Base-by-base conservation (phyloP, 2,329 filamentous ascomycete genomes). In the Botryotinia calthae region DNA sequence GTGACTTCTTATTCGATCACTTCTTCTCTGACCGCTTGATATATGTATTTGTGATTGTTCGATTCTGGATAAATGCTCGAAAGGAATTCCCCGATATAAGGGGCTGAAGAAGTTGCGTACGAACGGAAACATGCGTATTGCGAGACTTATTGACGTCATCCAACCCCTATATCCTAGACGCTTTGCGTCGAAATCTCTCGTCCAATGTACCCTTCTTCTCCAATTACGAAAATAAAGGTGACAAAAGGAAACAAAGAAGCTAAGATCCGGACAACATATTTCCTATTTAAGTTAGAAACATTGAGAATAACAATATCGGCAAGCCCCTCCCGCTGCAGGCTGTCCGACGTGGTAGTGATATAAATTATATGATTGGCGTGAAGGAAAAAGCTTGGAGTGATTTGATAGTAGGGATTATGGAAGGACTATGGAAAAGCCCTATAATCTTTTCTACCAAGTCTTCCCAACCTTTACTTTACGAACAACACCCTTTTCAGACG, bases 261-360 rank as follows among this genome's bases (percentile, higher is more conserved):
- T 14, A 40, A 56, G 14, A 28, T 56, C 34, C 2, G 25, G 34
- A 48, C 31, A 34, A n/a, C 48, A 5, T 28, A 25, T 42, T 56
- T 34, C 34, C 25, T 67, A 10, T 51, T 54, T 34, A 31, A 34
- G 31, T 40, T 66, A 56, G 25, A 20, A 54, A 67, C 28, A 28
- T 40, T 28, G 20, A 20, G 37, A 51, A 28, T 31, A 46, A 56
- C 5, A n/a, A 46, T 14, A 51, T 59, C 48, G 62, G 61, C 48
- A 66, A 51, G 40, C n/a, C n/a, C 44, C 70, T 72, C 70, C 70
- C 51, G 70, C 62, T 72, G 70, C 48, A 72, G 18, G 46, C 28
- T 63, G 34, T 71, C 44, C 37, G 61, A 65, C 56, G 18, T 20
- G 64, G 59, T 48, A 59, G 51, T 28, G 44, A 16, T 40, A 67